Evolutionary conservation across 2,329 filamentous ascomycete genomes (phyloP).

Genomic region (Aphanoascus verrucosus): DNA sequence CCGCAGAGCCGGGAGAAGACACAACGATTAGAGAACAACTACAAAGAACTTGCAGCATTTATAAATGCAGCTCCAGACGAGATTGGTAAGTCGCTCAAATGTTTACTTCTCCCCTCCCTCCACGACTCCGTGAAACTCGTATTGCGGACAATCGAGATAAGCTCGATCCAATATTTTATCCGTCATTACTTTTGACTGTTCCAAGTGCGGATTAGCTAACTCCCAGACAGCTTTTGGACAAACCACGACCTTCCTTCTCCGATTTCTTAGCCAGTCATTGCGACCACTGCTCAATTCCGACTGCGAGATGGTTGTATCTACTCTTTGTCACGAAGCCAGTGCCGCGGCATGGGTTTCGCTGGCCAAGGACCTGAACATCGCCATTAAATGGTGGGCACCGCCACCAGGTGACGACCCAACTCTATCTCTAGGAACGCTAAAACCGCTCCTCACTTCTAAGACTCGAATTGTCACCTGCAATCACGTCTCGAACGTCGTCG

Average conservation of each 20-base stretch:
- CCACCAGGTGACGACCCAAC: not conserved
- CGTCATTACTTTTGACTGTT: not conserved
- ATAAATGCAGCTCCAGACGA: slow-evolving; percentile 5
- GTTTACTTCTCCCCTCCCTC: not conserved
- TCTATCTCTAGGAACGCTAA: not conserved
- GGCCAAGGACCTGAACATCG: not conserved
- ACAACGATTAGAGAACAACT: not conserved
- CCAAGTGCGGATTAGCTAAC: not conserved
- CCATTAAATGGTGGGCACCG: slow-evolving; percentile 6
- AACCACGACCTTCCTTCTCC: slow-evolving; percentile 65
- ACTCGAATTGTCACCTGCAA: slow-evolving; percentile 5
- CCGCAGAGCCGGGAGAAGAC: slow-evolving; percentile 1
- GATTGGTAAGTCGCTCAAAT: slow-evolving; percentile 1
- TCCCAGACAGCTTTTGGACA: slow-evolving; percentile 43
- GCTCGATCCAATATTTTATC: not conserved
- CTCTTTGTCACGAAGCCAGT: slow-evolving; percentile 4
- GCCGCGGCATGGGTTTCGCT: not conserved
- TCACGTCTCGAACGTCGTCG: slow-evolving; percentile 6
- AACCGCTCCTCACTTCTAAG: not conserved
- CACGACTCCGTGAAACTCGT: no score
- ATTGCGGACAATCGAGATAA: not conserved
- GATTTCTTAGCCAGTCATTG: slow-evolving; percentile 33
- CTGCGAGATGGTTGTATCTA: slow-evolving; percentile 4
- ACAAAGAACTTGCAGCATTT: slow-evolving; percentile 7
- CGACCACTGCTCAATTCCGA: slow-evolving; percentile 4